phyloP scores from a whole-genome alignment of 177 flowering plant genomes.

The Vitis hybrid region DNA sequence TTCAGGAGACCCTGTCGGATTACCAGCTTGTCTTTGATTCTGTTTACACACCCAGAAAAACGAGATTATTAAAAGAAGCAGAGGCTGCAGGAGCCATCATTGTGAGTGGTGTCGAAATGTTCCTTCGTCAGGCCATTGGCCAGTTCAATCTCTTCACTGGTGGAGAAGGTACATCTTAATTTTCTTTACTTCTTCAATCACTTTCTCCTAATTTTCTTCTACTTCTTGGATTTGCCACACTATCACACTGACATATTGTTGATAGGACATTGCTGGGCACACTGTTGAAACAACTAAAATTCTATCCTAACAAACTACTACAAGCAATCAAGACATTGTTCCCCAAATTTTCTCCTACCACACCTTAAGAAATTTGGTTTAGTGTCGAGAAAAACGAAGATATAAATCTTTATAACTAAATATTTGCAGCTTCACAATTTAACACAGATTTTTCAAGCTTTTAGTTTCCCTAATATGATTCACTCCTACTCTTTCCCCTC shows the following conservation, averaged over 20 bases:
- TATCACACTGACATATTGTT: too few relatives aligned
- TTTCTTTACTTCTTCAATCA: neutral
- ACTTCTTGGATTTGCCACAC: too few relatives aligned
- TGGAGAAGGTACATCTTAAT: conserved; percentile 37
- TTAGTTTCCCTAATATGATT: too few relatives aligned
- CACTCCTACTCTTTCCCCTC: neutral
- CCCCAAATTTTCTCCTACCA: too few relatives aligned
- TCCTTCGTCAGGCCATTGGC: conserved; percentile 65
- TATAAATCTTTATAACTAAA: neutral
- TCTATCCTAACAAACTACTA: too few relatives aligned
- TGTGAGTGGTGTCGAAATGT: conserved; percentile 78
- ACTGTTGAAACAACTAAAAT: too few relatives aligned
- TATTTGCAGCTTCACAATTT: neutral
- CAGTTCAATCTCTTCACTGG: conserved; percentile 66
- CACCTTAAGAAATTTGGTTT: too few relatives aligned
- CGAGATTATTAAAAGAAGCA: conserved; percentile 34
- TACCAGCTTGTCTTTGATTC: conserved; percentile 39
- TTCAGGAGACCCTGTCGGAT: conserved; percentile 22
- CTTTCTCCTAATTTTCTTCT: neutral
- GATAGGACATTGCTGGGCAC: too few relatives aligned
- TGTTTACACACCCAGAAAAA: conserved; percentile 38
- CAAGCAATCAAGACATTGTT: too few relatives aligned
- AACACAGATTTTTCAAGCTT: neutral
- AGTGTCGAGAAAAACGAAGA: neutral
- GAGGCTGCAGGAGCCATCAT: conserved; percentile 54